Base-by-base conservation (phyloP, 345 rosid species). In the Pseudoturritis turrita region DNA sequence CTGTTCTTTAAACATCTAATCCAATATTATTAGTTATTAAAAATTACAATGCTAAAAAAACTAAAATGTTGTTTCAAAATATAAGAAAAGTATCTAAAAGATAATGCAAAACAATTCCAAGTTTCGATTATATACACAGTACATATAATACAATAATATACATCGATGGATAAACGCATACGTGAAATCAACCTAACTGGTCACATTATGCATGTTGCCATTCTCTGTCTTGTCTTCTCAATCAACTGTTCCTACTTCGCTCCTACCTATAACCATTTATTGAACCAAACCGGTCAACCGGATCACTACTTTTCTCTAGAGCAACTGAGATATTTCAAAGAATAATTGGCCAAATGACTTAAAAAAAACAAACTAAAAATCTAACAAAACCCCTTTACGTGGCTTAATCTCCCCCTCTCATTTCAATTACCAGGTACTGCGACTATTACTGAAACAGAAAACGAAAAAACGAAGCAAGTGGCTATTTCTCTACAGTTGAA, bases 181-280 rank as follows among this genome's bases (percentile, higher is more conserved):
- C 50, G 69, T 68, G 74, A 75, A 55, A 68, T 37, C 36, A 44
- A 75, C 70, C 79, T 43, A 62, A 75, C 26, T 33, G 41, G 14
- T 75, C 79, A 75, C 79, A 75, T 68, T 31, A 75, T 70, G 74
- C 65, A 58, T 52, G 74, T 36, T 75, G 50, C 57, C 62, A 49
- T 49, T 74, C 39, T 39, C 10, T 40, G 68, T 50, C 28, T 29
- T 58, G 61, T 40, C 62, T 51, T 50, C 26, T 74, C 68, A 50
- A 31, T 19, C 62, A 59, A 41, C 61, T 55, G 53, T 40, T 25
- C 10, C 39, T 12, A 45, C 54, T 36, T 31, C 9, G 21, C 21
- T 31, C 18, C 55, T 53, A 55, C 55, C 54, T 43, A 22, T 33
- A 65, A 6, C 67, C 53, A 57, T 74, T 66, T 66, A 74, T 57